phyloP scores from a whole-genome alignment of 1,284 basidiomycete species.

The Phellopilus nigrolimitatus region DNA sequence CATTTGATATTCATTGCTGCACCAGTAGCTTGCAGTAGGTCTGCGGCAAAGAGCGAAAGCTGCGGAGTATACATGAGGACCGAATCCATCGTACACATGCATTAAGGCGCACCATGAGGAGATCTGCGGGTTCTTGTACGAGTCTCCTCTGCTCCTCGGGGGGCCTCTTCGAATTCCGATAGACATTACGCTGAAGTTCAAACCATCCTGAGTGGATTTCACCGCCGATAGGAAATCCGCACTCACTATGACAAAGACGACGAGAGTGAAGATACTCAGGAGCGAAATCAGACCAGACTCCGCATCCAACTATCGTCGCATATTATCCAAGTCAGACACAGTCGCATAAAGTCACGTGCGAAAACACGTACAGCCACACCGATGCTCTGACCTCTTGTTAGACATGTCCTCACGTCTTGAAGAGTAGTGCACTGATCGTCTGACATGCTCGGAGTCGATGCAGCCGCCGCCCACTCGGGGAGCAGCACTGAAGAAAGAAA shows the following conservation, averaged over 20 bases:
- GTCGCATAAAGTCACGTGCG: too few relatives aligned
- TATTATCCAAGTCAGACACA: background rate
- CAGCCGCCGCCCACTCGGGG: too few relatives aligned
- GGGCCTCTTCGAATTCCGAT: constrained; percentile 1
- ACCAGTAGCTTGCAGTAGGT: constrained; percentile 19
- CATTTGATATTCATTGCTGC: constrained; percentile 17
- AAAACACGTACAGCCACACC: constrained; percentile 9
- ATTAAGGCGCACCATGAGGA: constrained; percentile 8
- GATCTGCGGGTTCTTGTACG: constrained; percentile 14
- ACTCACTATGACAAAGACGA: constrained; percentile 13
- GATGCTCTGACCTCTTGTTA: constrained; percentile 10
- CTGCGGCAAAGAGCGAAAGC: constrained; percentile 19
- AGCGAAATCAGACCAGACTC: constrained; percentile 16
- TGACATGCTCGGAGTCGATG: too few relatives aligned
- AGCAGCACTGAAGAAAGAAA: too few relatives aligned
- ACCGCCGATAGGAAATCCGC: background rate
- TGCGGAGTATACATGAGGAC: background rate
- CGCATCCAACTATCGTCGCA: constrained; percentile 2
- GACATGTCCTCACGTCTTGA: constrained; percentile 1
- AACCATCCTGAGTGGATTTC: background rate
- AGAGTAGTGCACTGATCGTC: constrained; percentile 1
- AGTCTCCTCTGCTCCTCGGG: constrained; percentile 1
- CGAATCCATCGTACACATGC: background rate
- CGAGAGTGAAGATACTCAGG: background rate
- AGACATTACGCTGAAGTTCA: constrained; percentile 10